phyloP scores from a whole-genome alignment of 2,329 filamentous ascomycete species.

The Penicillium fuscoglaucum region DNA sequence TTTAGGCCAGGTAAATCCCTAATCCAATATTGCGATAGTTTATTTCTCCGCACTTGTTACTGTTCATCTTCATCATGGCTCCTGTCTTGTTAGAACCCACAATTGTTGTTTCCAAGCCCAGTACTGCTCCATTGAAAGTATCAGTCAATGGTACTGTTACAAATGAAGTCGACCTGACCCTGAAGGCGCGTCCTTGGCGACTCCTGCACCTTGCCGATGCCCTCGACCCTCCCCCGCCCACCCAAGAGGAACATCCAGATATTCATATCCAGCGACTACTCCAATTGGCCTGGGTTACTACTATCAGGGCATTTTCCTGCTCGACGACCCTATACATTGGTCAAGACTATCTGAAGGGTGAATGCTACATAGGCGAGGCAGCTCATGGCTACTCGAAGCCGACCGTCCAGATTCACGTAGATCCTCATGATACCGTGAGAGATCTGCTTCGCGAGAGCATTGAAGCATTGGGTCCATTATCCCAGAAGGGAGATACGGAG shows the following conservation, averaged over 20 bases:
- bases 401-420: constrained; percentile 12
- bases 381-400: background rate
- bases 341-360: constrained; percentile 11
- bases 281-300: constrained; percentile 16
- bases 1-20: background rate
- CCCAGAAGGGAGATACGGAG: background rate
- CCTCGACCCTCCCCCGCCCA: background rate
- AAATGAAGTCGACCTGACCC: background rate
- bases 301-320: constrained; percentile 6
- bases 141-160: background rate
- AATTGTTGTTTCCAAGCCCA: background rate
- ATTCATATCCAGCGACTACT: constrained; percentile 17
- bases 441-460: constrained; percentile 8
- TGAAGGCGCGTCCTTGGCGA: background rate
- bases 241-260: constrained; percentile 6
- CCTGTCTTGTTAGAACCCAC: constrained; percentile 10
- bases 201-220: constrained; percentile 12
- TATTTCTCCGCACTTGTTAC: background rate
- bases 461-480: background rate
- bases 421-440: constrained; percentile 11
- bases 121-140: background rate
- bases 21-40: background rate
- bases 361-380: constrained; percentile 11
- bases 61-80: constrained; percentile 7
- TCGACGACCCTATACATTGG: constrained; percentile 15